Evolutionary conservation across 805 yeast species (phyloP).

Genomic region (Osmozyma mogii): DNA sequence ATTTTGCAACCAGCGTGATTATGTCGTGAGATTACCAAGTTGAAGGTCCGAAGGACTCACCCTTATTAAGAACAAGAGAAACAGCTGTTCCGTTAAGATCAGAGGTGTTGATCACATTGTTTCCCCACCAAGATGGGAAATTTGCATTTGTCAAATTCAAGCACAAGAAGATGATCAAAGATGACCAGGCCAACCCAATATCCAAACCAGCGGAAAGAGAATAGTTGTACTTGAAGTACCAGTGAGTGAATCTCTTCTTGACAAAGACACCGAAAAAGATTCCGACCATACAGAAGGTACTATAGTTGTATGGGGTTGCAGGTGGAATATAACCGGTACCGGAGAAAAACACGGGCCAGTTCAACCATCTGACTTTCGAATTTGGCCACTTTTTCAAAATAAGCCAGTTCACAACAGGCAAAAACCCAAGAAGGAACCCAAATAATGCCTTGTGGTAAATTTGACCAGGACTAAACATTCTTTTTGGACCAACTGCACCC

Average conservation of each 20-base stretch:
- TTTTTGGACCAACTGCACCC: constrained; percentile 33
- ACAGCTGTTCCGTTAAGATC: constrained; percentile 29
- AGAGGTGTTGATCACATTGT: constrained; percentile 34
- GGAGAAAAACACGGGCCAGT: constrained; percentile 36
- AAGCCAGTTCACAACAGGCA: constrained; percentile 32
- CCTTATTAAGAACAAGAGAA: constrained; percentile 21
- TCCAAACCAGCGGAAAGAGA: constrained; percentile 39
- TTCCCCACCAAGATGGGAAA: constrained; percentile 62
- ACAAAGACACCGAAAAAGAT: constrained; percentile 30
- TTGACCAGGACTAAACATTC: constrained; percentile 11
- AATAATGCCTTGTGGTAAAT: constrained; percentile 23
- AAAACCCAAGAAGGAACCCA: constrained; percentile 32
- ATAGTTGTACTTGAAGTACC: constrained; percentile 39
- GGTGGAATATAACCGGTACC: constrained; percentile 64
- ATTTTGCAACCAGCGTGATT: too few species aligned
- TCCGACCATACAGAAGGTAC: constrained; percentile 40
- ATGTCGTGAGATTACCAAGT: constrained; percentile 44
- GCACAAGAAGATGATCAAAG: constrained; percentile 31
- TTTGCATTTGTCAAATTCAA: constrained; percentile 13
- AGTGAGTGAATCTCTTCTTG: constrained; percentile 34
- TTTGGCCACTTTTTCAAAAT: constrained; percentile 36
- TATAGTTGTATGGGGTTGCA: constrained; percentile 62
- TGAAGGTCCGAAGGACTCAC: constrained; percentile 41
- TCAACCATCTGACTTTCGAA: constrained; percentile 21
- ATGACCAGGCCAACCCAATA: constrained; percentile 35